Base-by-base conservation (phyloP, 2,329 filamentous ascomycete species). In the Fusarium sp. region DNA sequence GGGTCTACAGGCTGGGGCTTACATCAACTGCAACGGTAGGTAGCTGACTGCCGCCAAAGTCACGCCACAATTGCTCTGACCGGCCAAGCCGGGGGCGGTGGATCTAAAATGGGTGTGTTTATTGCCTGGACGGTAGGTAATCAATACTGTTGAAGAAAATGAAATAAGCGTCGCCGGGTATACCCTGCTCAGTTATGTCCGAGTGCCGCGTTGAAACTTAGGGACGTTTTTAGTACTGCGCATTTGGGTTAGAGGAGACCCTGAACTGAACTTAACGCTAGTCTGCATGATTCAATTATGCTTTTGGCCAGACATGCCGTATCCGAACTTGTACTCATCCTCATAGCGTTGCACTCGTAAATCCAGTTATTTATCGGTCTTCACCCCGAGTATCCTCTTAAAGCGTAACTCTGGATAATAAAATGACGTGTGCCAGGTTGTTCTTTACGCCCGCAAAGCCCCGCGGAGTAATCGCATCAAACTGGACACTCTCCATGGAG, bases 1-100 rank as follows among this genome's bases (percentile, higher is more conserved):
- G 66, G 59, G 52, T 36, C 36, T 31, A 14, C 24, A 35, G 24
- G 49, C 49, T 66, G 65, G 64, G 66, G 64, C 64, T 69, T 44
- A 68, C 55, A 15, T 22, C 15, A 26, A 54, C 42, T 44, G 56
- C 42, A 69, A 42, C 49, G 52, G 64, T 35, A 61, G 41, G 20
- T 38, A 24, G 35, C 38, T 45, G 39, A 31, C 38, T 62, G 49
- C 35, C 33, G 35, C 35, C 24, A 55, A 55, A 41, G 51, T 41
- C 51, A 55, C 51, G 51, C 24, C 51, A 41, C 51, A 41, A 41
- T 41, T 33, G 14, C 11, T 28, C n/a, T 22, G 6, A 36, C 33
- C 49, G 31, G 48, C 17, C 48, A 20, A 20, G 17, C 48, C 24
- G 35, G 20, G 49, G 63, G 56, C 59, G 28, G 58, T 70, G 67